phyloP scores from a whole-genome alignment of 495 filamentous ascomycete species.

The Xylaria telfairii region DNA sequence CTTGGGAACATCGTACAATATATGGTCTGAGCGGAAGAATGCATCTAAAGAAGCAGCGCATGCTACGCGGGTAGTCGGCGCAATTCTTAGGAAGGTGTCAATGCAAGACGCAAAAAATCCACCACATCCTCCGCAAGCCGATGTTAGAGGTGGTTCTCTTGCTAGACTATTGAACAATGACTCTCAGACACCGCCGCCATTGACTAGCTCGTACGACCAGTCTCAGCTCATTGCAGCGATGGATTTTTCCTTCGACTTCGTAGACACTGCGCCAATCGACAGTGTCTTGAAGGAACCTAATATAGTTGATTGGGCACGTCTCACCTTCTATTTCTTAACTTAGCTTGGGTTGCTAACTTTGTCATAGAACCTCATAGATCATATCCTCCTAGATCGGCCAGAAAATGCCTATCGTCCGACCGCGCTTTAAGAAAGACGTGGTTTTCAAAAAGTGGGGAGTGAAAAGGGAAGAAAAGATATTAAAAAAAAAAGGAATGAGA shows the following conservation, averaged over 20 bases:
- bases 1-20: conserved; percentile 47
- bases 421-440: not conserved
- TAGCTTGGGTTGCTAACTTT: conserved; percentile 25
- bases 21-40: conserved; percentile 43
- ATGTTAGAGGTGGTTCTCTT: conserved; percentile 33
- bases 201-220: conserved; percentile 18
- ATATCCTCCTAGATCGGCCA: conserved; percentile 38
- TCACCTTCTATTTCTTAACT: not conserved
- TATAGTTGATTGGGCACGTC: conserved; percentile 50
- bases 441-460: not conserved
- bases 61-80: conserved; percentile 45
- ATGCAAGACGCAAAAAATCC: conserved; percentile 30
- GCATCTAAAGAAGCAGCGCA: conserved; percentile 44
- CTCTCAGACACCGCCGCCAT: conserved; percentile 28
- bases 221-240: conserved; percentile 28
- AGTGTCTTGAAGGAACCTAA: conserved; percentile 36
- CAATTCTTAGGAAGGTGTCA: conserved; percentile 46
- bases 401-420: conserved; percentile 30
- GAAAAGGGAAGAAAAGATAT: not conserved
- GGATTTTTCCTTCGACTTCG: conserved; percentile 32
- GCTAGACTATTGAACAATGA: conserved; percentile 39
- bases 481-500: not conserved
- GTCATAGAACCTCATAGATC: conserved; percentile 43
- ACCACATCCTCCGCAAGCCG: conserved; percentile 33
- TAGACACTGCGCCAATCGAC: conserved; percentile 36